Evolutionary conservation across 2,329 filamentous ascomycete species (phyloP).

Genomic region (Colletotrichum lini): DNA sequence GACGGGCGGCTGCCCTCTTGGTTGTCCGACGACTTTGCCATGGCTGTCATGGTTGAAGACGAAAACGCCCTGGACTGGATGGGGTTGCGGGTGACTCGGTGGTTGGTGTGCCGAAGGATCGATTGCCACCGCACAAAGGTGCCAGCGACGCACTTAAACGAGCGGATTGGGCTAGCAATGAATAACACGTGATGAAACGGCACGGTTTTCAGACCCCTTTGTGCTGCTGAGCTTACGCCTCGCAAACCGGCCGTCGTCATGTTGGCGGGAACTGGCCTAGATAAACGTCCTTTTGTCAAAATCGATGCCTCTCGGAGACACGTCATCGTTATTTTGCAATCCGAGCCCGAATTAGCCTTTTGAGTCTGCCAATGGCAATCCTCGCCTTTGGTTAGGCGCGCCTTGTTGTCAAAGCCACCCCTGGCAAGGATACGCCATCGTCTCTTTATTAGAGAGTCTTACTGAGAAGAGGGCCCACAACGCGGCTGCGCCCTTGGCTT

Average conservation of each 20-base stretch:
- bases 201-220: not conserved
- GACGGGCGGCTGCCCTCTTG: not conserved
- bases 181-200: no score
- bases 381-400: conserved; percentile 19
- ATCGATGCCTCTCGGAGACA: conserved; percentile 18
- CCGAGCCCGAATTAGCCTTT: not conserved
- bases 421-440: conserved; percentile 16
- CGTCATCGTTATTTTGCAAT: conserved; percentile 10
- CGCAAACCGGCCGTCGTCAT: not conserved
- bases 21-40: conserved; percentile 3
- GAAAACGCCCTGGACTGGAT: not conserved
- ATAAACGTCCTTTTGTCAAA: not conserved
- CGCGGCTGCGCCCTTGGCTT: conserved; percentile 24
- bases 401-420: conserved; percentile 35
- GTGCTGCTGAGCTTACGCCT: not conserved
- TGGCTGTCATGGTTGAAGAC: not conserved
- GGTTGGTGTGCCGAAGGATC: not conserved
- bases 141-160: not conserved
- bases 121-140: not conserved
- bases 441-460: no score
- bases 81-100: not conserved
- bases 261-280: not conserved
- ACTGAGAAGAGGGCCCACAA: not conserved
- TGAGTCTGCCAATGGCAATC: not conserved
- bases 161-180: not conserved